Evolutionary conservation across 805 yeast genomes (phyloP), one percentile per base, ranked within the genome.

Genomic region (Barnettozyma vustinii): DNA sequence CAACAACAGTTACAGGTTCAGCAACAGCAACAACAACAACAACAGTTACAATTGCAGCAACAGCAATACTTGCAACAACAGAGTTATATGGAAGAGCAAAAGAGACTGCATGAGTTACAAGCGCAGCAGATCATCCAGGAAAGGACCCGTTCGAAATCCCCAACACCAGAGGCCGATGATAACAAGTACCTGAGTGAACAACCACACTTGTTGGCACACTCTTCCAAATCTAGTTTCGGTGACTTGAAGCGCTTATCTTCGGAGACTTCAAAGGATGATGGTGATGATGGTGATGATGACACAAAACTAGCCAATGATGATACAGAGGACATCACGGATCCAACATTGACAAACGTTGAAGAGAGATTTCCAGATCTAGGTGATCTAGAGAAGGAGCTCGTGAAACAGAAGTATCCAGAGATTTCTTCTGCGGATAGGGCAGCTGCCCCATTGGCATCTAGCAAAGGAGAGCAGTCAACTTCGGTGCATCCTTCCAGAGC

Each of bases 301-400:
- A 33, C 33, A 25, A 23, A 27, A 3, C 35, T 23, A 4, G 36
- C 6, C 19, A 18, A 10, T 19, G 46, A 26, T 7, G 46, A 18
- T 15, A 56, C 47, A 15, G 46, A 48, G 30, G 47, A 37, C 5
- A 23, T 30, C n/a, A 62, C 57, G 27, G 59, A 64, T 26, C 62
- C 61, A 10, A 74, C 70, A n/a, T 47, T 75, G 27, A 74, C 67
- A 6, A 63, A 74, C 32, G 77, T 73, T 1, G 83, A 77, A 56
- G 74, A 74, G 49, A 63, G 83, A 44, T 80, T 71, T 54, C 84
- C 81, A 1, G 71, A 76, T 2, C 56, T 75, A n/a, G 77, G 74
- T 23, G 69, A 65, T 13, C 50, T 61, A 4, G 61, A 59, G 20
- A 48, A 47, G 1, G 10, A 19, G 2, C 25, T 46, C 4, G 48